Evolutionary conservation across 2,329 filamentous ascomycete species (phyloP).

Genomic region (Penicillium frequentans): DNA sequence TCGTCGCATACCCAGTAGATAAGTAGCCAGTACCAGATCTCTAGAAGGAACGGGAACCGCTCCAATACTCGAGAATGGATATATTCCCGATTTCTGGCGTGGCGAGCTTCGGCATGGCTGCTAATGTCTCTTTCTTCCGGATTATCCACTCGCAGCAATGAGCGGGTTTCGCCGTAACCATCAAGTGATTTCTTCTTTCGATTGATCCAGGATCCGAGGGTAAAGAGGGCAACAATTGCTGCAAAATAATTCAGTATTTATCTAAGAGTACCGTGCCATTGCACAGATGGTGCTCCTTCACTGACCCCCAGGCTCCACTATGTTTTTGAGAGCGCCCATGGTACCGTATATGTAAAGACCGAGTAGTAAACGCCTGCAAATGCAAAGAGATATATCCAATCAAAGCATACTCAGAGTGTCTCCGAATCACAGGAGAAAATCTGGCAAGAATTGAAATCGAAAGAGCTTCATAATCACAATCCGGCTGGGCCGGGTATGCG

Average conservation of each 20-base stretch:
- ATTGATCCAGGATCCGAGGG: slow-evolving; percentile 7
- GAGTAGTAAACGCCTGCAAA: neutral
- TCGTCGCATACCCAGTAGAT: slow-evolving; percentile 30
- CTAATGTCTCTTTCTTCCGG: neutral
- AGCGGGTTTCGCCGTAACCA: neutral
- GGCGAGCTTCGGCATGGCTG: neutral
- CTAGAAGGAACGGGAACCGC: slow-evolving; percentile 31
- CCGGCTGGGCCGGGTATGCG: neutral
- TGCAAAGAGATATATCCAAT: neutral
- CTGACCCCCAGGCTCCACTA: slow-evolving; percentile 7
- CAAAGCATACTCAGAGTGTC: neutral
- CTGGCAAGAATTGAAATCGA: neutral
- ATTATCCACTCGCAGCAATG: neutral
- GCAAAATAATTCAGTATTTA: neutral
- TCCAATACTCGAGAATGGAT: slow-evolving; percentile 25
- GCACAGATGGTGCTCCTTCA: neutral
- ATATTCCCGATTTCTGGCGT: neutral
- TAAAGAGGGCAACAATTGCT: slow-evolving; percentile 9
- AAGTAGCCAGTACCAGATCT: slow-evolving; percentile 36
- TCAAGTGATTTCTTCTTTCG: neutral
- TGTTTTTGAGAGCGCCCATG: slow-evolving; percentile 3
- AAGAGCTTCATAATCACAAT: neutral
- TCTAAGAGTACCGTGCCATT: neutral
- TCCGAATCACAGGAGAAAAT: neutral
- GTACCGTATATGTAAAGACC: neutral